A percentile compares a stretch with the other conserved stretches of the same genome.
Conservation (phyloP, 1,284 basidiomycete genomes). For the Cutaneotrichosporon sp. region DNA sequence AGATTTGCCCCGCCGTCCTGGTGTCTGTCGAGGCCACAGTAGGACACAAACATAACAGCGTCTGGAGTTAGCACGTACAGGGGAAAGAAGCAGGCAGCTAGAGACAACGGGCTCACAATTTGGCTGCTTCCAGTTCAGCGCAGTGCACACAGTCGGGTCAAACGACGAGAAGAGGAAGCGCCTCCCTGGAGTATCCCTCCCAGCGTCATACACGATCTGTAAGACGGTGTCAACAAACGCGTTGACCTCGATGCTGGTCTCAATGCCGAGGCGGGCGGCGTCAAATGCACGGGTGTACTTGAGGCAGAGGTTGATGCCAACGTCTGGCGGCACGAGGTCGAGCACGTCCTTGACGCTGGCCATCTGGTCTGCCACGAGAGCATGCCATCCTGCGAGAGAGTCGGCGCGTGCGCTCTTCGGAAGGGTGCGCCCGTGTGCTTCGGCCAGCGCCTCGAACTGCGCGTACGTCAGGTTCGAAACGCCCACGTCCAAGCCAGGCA, state of each 20-base stretch:
- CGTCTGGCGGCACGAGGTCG: constrained; percentile 68
- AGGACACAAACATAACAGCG: constrained; percentile 91
- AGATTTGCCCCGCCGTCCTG: constrained; percentile 33
- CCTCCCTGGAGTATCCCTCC: constrained; percentile 56
- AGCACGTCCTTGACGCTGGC: constrained; percentile 69
- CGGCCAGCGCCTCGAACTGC: constrained; percentile 73
- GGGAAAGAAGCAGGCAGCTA: background rate
- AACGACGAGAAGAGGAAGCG: constrained; percentile 85
- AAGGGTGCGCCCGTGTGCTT: constrained; percentile 57
- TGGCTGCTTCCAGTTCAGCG: constrained; percentile 97
- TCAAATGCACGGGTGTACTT: constrained; percentile 61
- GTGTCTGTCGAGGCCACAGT: constrained; percentile 67
- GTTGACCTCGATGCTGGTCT: constrained; percentile 67
- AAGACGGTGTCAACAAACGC: constrained; percentile 77
- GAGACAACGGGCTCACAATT: constrained; percentile 65
- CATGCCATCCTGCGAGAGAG: constrained; percentile 62
- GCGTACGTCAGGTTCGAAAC: constrained; percentile 77
- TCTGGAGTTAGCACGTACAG: constrained; percentile 59
- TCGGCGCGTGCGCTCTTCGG: constrained; percentile 27
- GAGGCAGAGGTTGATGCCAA: constrained; percentile 78
- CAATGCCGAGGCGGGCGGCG: constrained; percentile 56
- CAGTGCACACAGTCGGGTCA: constrained; percentile 73
- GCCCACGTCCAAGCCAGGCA: constrained; percentile 70
- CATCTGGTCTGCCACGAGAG: constrained; percentile 61
- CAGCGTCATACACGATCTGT: constrained; percentile 70